Evolutionary conservation across 2,329 filamentous ascomycete species (phyloP), one percentile per base, ranked within the genome.

Genomic region (Colletotrichum tropicale): DNA sequence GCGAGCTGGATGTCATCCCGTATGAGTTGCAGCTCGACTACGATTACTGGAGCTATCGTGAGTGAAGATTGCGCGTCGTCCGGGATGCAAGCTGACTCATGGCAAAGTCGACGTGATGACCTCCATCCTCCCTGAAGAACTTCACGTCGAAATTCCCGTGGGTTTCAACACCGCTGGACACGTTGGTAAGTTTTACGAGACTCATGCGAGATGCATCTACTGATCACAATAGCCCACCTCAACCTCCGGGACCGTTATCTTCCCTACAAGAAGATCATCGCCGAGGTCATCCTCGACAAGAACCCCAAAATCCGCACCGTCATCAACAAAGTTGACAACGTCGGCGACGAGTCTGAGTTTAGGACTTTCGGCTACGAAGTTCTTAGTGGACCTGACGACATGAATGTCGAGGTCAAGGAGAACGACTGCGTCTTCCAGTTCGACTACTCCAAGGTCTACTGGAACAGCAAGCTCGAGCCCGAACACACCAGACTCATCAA

Each of bases 371-470:
- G 90, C 36, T 98, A 98, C 86, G 97, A 99, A 86, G 91, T 98
- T 16, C 91, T 99, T 1, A 93, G 93, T 3, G 97, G 97, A 0
- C 90, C 92, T 1, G 92, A 95, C 80, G 93, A 98, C 81, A 88
- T 98, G 84, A 92, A 96, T 69, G 97, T 99, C 70, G 91, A 94
- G 77, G 90, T 97, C 68, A 92, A 91, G 78, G 96, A 98, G 85
- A 94, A 94, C 80, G 91, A 92, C 76, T 98, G 97, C 86, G 87
- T 89, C n/a, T 99, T 98, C 87, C 89, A 89, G 71, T 98, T 99
- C 84, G 95, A 99, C 87, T 99, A 98, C 84, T 92, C 94, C 77
- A 98, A 98, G 80, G 97, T 99, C 6, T 99, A 99, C 88, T 99
- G 96, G 96, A 99, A 99, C 86, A 96, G 93, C 81, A 93, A 96